Base-by-base conservation (phyloP, 371 early-diverging fungal species). In the Mucor ambiguus region DNA sequence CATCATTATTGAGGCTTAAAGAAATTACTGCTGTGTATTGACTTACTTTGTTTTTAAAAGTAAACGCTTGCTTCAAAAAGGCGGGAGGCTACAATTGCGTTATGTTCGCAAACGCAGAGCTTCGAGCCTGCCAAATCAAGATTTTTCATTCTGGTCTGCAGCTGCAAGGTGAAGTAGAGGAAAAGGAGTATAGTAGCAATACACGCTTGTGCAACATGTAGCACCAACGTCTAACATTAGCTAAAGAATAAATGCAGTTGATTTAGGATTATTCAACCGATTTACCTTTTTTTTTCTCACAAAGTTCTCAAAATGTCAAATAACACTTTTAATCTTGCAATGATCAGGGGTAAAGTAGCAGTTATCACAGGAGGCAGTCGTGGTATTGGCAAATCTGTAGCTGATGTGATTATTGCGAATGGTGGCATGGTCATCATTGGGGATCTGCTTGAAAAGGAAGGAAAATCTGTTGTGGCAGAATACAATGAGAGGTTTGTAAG, bases 311-410 rank as follows among this genome's bases (percentile, higher is more conserved):
- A 20, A 20, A 24, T 24, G 22, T 8, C 10, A 22, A 48, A 20
- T 3, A 22, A 24, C 11, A 35, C 1, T 35, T 10, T 35, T 35
- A 9, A 55, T 29, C 24, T 28, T 18, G 49, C 60, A 38, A n/a
- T 3, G 2, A 37, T 68, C 2, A 46, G 61, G 8, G 64, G 32
- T 10, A 69, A 69, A 30, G 69, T 92, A 41, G 90, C 83, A 30
- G 92, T 95, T 22, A 84, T 95, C 38, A 94, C 96, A 3, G 96
- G 96, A 14, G 93, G 91, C 8, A 93, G 94, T 0, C 82, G 86
- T 41, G 96, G 96, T 29, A 82, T 92, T 54, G 89, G 89, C 3
- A 78, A 77, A 43, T 86, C 89, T 12, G 78, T 82, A 12, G 75
- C 81, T 4, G 61, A 59, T 55, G 82, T 82, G 24, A 60, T 92